A percentile compares a stretch with the other conserved stretches of the same genome.
These are phyloP conservation scores for Physaria fendleri DNA, from an alignment of 345 rosid species.

Conservation along the genomic window DNA sequence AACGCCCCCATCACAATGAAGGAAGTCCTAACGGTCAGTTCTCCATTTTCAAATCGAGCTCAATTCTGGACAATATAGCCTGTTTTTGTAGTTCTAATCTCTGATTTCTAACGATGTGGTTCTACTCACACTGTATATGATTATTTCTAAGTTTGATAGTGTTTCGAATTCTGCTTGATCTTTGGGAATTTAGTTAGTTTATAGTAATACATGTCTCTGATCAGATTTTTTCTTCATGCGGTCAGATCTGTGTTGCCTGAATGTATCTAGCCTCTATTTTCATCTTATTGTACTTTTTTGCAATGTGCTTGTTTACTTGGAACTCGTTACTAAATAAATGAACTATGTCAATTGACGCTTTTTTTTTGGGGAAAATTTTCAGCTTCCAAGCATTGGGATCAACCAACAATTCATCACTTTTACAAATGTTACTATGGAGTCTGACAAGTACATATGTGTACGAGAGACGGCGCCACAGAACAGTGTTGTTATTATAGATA, in stretches of 20 bases:
- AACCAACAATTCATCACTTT: conserved; percentile 79
- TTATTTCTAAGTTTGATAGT: conserved; percentile 6
- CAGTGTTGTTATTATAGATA: conserved; percentile 88
- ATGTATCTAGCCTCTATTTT: background rate
- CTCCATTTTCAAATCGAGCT: too few species aligned
- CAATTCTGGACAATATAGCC: too few species aligned
- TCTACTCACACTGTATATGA: too few species aligned
- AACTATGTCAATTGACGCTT: conserved; percentile 17
- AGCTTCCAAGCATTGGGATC: conserved; percentile 90
- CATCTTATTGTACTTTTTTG: background rate
- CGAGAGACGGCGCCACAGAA: conserved; percentile 95
- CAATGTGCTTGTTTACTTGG: conserved; percentile 9
- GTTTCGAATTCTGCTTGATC: conserved; percentile 15
- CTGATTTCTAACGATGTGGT: conserved; percentile 15
- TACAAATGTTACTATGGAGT: conserved; percentile 95
- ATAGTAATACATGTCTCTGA: conserved; percentile 12
- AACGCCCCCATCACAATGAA: conserved; percentile 93
- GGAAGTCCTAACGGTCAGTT: conserved; percentile 78
- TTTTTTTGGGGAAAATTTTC: conserved; percentile 15
- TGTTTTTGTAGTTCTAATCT: too few species aligned
- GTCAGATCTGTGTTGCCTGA: conserved; percentile 40
- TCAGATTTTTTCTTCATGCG: background rate
- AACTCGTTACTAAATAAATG: conserved; percentile 14
- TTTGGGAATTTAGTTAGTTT: background rate
- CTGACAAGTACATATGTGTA: conserved; percentile 94